Conservation (phyloP, 192 early-diverging fungal species). For the Helicostylum pulchrum region DNA sequence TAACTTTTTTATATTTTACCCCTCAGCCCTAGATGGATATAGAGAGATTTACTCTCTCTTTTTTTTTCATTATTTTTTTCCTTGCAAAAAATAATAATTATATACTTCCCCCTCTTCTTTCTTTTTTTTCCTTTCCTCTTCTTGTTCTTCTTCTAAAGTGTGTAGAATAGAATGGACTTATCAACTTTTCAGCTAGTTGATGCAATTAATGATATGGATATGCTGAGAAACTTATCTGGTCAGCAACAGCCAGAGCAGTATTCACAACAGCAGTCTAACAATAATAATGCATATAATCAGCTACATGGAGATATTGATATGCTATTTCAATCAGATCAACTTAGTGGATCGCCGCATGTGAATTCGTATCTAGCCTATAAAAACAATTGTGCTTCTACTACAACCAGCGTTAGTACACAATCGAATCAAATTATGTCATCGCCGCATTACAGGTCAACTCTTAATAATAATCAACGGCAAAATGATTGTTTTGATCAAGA, state of each 20-base stretch:
- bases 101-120: not conserved
- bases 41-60: not conserved
- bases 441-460: not conserved
- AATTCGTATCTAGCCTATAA: conserved; percentile 1
- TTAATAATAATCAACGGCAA: not conserved
- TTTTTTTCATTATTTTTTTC: not conserved
- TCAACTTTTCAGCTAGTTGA: conserved; percentile 15
- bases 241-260: not conserved
- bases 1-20: not conserved
- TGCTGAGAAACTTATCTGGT: conserved; percentile 8
- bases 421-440: not conserved
- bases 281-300: not conserved
- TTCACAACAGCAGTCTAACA: not conserved
- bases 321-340: not conserved
- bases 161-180: conserved; percentile 10
- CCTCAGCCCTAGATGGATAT: conserved; percentile 1
- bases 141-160: not conserved
- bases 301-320: conserved; percentile 4
- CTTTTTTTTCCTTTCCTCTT: not conserved
- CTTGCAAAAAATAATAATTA: not conserved
- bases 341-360: not conserved
- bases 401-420: not conserved
- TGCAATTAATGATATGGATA: conserved; percentile 19
- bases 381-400: not conserved
- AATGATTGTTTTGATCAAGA: conserved; percentile 27